These are phyloP conservation scores for Citrullus mucosospermus DNA, from an alignment of 306 rosid genomes.

Conservation along the genomic window DNA sequence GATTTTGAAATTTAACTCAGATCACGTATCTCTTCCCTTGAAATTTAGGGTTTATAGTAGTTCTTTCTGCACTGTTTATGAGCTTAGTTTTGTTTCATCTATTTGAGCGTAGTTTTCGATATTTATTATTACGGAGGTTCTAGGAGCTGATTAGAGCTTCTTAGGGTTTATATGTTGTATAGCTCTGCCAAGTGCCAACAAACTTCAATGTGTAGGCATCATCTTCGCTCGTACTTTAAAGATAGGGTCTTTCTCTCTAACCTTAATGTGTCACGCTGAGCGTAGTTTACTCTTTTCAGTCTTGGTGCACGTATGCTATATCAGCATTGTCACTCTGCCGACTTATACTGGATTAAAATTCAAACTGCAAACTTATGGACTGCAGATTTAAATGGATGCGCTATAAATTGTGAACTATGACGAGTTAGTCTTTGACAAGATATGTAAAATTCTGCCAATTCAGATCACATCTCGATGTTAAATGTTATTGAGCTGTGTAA, in stretches of 20 bases:
- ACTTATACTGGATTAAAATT: not conserved
- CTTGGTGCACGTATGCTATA: not conserved
- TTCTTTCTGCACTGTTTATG: constrained; percentile 21
- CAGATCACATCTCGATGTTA: not conserved
- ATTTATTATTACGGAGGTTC: not conserved
- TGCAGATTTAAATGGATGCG: not conserved
- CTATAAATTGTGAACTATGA: not conserved
- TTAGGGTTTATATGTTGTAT: not conserved
- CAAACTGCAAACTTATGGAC: not conserved
- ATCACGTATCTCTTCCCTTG: constrained; percentile 14
- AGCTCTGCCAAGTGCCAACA: not conserved
- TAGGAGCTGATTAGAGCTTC: not conserved
- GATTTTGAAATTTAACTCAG: constrained; percentile 15
- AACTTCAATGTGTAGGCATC: not conserved
- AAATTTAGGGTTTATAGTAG: constrained; percentile 17
- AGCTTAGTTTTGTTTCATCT: constrained; percentile 10
- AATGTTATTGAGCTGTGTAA: not conserved
- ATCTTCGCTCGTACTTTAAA: not conserved
- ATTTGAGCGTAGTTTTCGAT: not conserved
- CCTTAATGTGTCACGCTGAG: not conserved
- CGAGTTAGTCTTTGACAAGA: not conserved
- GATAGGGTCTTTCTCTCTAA: not conserved
- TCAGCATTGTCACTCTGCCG: not conserved
- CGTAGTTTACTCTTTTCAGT: not conserved
- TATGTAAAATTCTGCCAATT: not conserved